Evolutionary conservation across 164 flowering plant species (phyloP), one percentile per base, ranked within the genome.

Genomic region (Euptelea pleiosperma): DNA sequence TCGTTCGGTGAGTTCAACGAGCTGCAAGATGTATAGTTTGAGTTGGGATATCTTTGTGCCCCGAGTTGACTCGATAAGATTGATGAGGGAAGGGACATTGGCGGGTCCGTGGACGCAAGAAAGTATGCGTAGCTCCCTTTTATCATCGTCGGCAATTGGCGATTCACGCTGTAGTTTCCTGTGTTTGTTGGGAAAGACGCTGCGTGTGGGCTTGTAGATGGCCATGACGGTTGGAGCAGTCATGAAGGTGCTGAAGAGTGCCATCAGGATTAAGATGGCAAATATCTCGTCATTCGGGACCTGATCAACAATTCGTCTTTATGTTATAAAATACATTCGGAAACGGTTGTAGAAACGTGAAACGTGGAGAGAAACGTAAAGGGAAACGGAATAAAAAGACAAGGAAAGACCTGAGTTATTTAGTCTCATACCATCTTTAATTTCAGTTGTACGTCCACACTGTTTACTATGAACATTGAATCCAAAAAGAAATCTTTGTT

Each of bases 261-360:
- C 92, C 96, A 88, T 86, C 0, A 86, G 74, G 8, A 88, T 90
- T 18, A 88, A 60, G n/a, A 88, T 82, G 0, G 96, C 85, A 56
- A 88, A 88, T 1, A 45, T 69, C 66, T 86, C 84, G 15, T 88
- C 92, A 21, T 84, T 82, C 0, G 86, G 73, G 9, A 88, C 96
- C 96, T 88, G 73, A 4, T 14, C 8, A 19, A 22, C 15, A 8
- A 24, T 21, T 45, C n/a, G n/a, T n/a, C n/a, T n/a, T n/a, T n/a
- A n/a, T n/a, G n/a, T n/a, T n/a, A n/a, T n/a, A n/a, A n/a, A n/a
- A n/a, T n/a, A n/a, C n/a, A n/a, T n/a, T n/a, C n/a, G n/a, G n/a
- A n/a, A n/a, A n/a, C n/a, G n/a, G n/a, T n/a, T n/a, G n/a, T n/a
- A n/a, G n/a, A n/a, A n/a, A n/a, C n/a, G n/a, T n/a, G n/a, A n/a